Base-by-base conservation (phyloP, 148 eudicot species). In the Pouteria glomerata region DNA sequence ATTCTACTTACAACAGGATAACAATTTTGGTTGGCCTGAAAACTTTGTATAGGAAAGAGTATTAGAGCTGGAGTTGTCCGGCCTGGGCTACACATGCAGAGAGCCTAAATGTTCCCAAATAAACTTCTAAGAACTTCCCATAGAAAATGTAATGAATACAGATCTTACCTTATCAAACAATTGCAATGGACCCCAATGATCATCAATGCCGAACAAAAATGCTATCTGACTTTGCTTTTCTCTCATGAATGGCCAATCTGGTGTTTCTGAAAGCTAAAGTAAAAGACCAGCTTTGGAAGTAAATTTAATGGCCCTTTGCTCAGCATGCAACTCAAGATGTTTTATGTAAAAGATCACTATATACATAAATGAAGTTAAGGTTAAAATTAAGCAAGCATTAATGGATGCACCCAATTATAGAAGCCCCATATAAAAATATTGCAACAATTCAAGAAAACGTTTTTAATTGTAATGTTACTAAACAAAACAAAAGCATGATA, bases 111-210 rank as follows among this genome's bases (percentile, higher is more conserved):
- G 21, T 24, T 45, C 1, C 19, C 34, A 35, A 35, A 65, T 44
- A 15, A 16, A 13, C 14, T 13, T 21, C 41, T 27, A 66, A 8
- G 14, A 18, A 16, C 65, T 31, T 34, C 15, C 6, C 63, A n/a
- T 14, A 15, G 53, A 26, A 16, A 69, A 34, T 1, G 30, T 15
- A 53, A 51, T 14, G 15, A 24, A 51, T 7, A 11, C 18, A 73
- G 39, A 13, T n/a, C 65, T 59, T 78, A 90, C 98, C 96, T 93
- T 90, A 78, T 93, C 94, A 77, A 71, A 81, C 71, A 93, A 63
- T 69, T 89, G 77, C 73, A 90, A 63, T 62, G 98, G 94, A 81
- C 90, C 96, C 98, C 98, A 93, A 64, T 93, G 98, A 79, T 93
- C 98, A 63, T 90, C 90, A 44, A 37, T 48, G 34, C 94, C 96